Evolutionary conservation across 176 grass and related monocot species (phyloP), one percentile per base, ranked within the genome.

Genomic region (Carex littledalei): DNA sequence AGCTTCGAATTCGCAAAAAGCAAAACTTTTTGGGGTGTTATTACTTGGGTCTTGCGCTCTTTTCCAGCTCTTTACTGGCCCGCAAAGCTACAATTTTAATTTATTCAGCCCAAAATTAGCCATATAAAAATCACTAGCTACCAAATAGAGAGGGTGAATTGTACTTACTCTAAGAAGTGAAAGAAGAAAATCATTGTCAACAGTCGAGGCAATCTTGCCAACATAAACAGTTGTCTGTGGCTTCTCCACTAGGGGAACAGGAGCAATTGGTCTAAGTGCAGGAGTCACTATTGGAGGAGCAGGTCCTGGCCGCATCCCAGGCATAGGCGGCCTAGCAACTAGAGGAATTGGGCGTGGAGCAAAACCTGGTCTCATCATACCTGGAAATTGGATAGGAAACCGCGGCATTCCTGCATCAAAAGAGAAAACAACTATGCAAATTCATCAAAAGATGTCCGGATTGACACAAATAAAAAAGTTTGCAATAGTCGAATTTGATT

Each of bases 1-100:
- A 89, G 90, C 87, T 92, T 96, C 97, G 84, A 99, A 99, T 88
- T 96, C 97, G 75, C 93, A 99, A 94, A 95, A 99, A 9, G 91
- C 97, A 92, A 99, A 99, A 31, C 90, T 87, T 86, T 94, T 93
- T 76, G 90, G 97, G 67, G 76, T 96, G 57, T 91, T 91, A 80
- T 91, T 89, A 91, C 93, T 96, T 86, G 93, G 97, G 92, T 99
- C 92, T 86, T 94, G 91, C 5, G 93, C 94, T 74, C 97, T 93
- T 84, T 99, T 99, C 97, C 88, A 99, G 85, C 91, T 96, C 81
- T 99, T 99, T 53, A 96, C 91, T 77, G 97, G 86, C 58, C 97
- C 97, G 84, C 97, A 99, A 49, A 99, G 90, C 93, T 99, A 86
- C 78, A 90, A 8, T 76, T 63, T 62, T 62, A 37, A 64, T 34